A percentile compares a stretch with the other conserved stretches of the same genome.
These are phyloP conservation scores for Chiua sp. DNA, from an alignment of 1,284 basidiomycete genomes.

Conservation along the genomic window DNA sequence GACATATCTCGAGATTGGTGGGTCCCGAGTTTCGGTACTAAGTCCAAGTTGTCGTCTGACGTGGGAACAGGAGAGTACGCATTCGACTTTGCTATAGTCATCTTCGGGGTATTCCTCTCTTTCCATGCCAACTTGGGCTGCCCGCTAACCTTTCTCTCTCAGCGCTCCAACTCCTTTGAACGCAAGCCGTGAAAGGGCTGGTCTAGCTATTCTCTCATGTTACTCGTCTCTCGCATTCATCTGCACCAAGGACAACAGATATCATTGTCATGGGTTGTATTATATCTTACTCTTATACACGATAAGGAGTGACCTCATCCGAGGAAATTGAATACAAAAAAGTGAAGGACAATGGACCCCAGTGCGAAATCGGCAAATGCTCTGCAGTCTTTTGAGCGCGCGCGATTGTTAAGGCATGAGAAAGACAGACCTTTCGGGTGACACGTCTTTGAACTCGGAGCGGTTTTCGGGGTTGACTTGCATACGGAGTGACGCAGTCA, in stretches of 20 bases:
- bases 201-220: not conserved
- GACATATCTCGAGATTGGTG: constrained; percentile 80
- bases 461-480: constrained; percentile 92
- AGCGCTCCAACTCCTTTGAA: constrained; percentile 81
- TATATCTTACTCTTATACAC: constrained; percentile 8
- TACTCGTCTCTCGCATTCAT: not conserved
- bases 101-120: constrained; percentile 63
- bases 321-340: constrained; percentile 98
- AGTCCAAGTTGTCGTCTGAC: constrained; percentile 1
- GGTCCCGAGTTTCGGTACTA: constrained; percentile 23
- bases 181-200: constrained; percentile 36
- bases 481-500: constrained; percentile 89
- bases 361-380: constrained; percentile 97
- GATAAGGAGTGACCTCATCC: constrained; percentile 53
- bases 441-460: constrained; percentile 86
- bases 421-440: constrained; percentile 84
- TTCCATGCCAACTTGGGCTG: constrained; percentile 31
- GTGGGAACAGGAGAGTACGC: constrained; percentile 64
- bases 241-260: not conserved
- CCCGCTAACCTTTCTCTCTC: constrained; percentile 12
- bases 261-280: constrained; percentile 13
- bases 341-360: constrained; percentile 94
- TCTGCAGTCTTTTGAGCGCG: constrained; percentile 46
- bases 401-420: not conserved
- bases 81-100: constrained; percentile 82